Evolutionary conservation across 176 grass and related monocot genomes (phyloP).

Genomic region (Phragmites australis): DNA sequence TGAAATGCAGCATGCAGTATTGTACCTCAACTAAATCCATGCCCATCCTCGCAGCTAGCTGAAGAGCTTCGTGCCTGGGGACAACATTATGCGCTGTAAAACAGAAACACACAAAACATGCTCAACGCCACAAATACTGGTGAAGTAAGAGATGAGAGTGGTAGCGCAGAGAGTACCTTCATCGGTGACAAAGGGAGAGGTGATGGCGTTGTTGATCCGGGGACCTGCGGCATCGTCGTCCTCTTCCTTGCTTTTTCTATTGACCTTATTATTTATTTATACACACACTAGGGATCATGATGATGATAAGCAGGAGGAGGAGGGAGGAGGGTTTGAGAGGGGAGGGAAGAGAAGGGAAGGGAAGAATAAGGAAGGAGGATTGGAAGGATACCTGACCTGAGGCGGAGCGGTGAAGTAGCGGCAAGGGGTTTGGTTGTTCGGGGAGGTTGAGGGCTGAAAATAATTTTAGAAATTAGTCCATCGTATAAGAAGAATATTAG

Average conservation of each 20-base stretch:
- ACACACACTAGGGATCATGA: too few species aligned
- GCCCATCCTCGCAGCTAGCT: conserved; percentile 33
- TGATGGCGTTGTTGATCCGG: conserved; percentile 50
- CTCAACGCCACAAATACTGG: too few species aligned
- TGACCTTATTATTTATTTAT: conserved; percentile 27
- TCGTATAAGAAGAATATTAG: too few species aligned
- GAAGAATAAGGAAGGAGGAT: neutral
- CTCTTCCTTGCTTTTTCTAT: conserved; percentile 33
- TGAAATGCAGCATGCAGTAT: neutral
- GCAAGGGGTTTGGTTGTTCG: too few species aligned
- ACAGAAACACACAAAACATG: too few species aligned
- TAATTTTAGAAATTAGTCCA: too few species aligned
- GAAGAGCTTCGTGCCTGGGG: conserved; percentile 49
- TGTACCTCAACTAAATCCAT: conserved; percentile 55
- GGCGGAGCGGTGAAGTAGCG: conserved; percentile 41
- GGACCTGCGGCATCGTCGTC: neutral
- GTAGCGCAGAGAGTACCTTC: neutral
- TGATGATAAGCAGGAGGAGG: too few species aligned
- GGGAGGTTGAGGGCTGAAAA: too few species aligned
- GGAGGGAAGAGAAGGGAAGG: neutral
- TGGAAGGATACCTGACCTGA: neutral
- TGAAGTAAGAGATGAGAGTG: too few species aligned
- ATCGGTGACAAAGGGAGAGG: conserved; percentile 34
- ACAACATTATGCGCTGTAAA: conserved; percentile 24
- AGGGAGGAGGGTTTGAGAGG: too few species aligned